These are phyloP conservation scores for Daldinia eschscholtzii DNA, from an alignment of 2,329 filamentous ascomycete genomes.

Conservation along the genomic window DNA sequence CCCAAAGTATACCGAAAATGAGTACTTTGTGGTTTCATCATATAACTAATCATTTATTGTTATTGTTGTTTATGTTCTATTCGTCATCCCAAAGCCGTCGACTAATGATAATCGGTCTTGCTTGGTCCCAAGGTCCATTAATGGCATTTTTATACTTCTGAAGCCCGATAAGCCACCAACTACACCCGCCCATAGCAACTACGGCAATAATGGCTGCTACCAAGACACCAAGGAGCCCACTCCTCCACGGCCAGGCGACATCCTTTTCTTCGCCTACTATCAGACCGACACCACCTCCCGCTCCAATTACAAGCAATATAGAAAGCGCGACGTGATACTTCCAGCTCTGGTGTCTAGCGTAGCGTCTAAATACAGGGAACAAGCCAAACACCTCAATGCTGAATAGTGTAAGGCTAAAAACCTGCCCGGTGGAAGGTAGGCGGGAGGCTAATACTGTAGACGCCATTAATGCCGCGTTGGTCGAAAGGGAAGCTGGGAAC, in stretches of 20 bases:
- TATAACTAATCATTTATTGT: background rate
- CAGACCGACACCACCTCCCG: conserved; percentile 81
- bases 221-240: conserved; percentile 76
- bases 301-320: conserved; percentile 79
- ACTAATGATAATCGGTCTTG: conserved; percentile 85
- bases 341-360: conserved; percentile 86
- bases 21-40: background rate
- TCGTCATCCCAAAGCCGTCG: conserved; percentile 67
- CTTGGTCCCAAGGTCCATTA: conserved; percentile 96
- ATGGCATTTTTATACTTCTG: conserved; percentile 99
- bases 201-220: conserved; percentile 80
- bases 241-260: conserved; percentile 64
- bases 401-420: conserved; percentile 95
- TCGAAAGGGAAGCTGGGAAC: conserved; percentile 82
- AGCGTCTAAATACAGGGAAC: conserved; percentile 96
- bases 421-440: conserved; percentile 89
- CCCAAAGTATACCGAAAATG: background rate
- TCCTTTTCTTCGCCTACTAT: conserved; percentile 62
- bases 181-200: conserved; percentile 89
- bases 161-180: conserved; percentile 96
- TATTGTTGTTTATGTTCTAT: conserved; percentile 32
- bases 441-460: conserved; percentile 93
- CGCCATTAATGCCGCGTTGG: conserved; percentile 96
- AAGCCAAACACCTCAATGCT: conserved; percentile 97
- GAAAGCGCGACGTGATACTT: conserved; percentile 84